A percentile compares a stretch with the other conserved stretches of the same genome.
Conservation (phyloP, 352 stramenopile genomes). For the Globisporangium emineosum region DNA sequence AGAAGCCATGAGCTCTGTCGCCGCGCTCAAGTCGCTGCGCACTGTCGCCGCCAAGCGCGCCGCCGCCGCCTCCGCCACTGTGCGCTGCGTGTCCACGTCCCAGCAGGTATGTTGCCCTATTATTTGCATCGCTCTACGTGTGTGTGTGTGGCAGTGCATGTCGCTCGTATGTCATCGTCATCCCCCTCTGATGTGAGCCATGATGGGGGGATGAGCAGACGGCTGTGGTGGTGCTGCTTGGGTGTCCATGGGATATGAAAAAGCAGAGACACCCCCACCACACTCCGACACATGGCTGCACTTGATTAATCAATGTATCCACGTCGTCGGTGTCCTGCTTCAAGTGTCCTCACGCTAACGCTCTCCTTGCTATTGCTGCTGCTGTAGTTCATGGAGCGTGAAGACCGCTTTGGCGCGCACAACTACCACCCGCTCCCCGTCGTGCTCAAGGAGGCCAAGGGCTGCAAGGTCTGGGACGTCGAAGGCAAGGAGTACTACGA, state of each 20-base stretch:
- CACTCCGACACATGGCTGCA: background rate
- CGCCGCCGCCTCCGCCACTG: background rate
- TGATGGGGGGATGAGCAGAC: background rate
- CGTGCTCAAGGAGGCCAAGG: conserved; percentile 89
- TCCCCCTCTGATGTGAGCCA: background rate
- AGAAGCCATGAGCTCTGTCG: conserved; percentile 7
- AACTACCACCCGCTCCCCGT: conserved; percentile 99
- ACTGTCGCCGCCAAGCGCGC: conserved; percentile 9
- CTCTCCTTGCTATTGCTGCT: background rate
- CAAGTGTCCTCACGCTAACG: background rate
- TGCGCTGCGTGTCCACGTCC: conserved; percentile 36
- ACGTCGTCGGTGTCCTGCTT: background rate
- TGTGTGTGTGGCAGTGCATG: conserved; percentile 1
- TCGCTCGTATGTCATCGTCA: background rate
- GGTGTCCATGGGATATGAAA: background rate
- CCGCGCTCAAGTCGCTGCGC: conserved; percentile 1
- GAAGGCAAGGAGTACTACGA: conserved; percentile 98
- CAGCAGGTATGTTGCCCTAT: conserved; percentile 30
- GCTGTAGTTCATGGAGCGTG: conserved; percentile 70
- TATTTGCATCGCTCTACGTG: background rate
- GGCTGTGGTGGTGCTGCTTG: background rate
- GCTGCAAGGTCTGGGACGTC: conserved; percentile 96
- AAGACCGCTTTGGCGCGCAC: conserved; percentile 94
- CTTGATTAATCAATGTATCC: background rate
- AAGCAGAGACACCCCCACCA: background rate